Percentiles rank a stretch among this genome's conserved stretches.
phyloP scores from a whole-genome alignment of 768 basidiomycete species.

The Boletus pseudopeckii region DNA sequence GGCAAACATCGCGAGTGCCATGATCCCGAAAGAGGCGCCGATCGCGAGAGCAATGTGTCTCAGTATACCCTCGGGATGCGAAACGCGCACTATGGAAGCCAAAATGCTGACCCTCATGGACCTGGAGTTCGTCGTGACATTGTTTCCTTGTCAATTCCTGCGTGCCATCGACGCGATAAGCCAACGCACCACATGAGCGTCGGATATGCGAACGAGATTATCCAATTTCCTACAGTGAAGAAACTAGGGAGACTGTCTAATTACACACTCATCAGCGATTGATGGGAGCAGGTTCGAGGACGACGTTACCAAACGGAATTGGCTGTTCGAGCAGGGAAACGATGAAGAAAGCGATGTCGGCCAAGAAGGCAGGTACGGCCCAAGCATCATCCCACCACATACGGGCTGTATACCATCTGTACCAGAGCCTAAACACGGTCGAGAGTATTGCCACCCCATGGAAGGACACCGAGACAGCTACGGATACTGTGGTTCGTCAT shows the following conservation, averaged over 20 bases:
- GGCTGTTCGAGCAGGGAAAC: constrained; percentile 7
- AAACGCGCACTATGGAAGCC: constrained; percentile 21
- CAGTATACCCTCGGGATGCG: constrained; percentile 11
- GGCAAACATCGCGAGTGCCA: constrained; percentile 3
- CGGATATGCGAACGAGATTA: constrained; percentile 19
- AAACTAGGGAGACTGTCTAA: constrained; percentile 4
- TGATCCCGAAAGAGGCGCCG: constrained; percentile 16
- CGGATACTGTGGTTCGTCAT: neutral
- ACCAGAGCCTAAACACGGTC: constrained; percentile 25
- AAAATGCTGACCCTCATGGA: constrained; percentile 25
- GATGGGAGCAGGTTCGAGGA: neutral
- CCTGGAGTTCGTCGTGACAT: constrained; percentile 11
- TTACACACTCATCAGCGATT: neutral
- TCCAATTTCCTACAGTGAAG: constrained; percentile 8
- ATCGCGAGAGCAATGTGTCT: constrained; percentile 3
- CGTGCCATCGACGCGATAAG: neutral
- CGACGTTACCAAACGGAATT: constrained; percentile 1
- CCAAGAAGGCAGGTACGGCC: constrained; percentile 15
- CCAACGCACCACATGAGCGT: constrained; percentile 14
- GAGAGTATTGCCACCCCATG: constrained; percentile 21
- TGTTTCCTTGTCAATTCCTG: neutral
- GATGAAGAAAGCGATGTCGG: constrained; percentile 11
- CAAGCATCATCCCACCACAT: constrained; percentile 29
- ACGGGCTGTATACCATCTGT: constrained; percentile 13
- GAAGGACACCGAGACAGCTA: constrained; percentile 16